Evolutionary conservation across 768 basidiomycete genomes (phyloP).

Genomic region (Lactifluus subvellereus): DNA sequence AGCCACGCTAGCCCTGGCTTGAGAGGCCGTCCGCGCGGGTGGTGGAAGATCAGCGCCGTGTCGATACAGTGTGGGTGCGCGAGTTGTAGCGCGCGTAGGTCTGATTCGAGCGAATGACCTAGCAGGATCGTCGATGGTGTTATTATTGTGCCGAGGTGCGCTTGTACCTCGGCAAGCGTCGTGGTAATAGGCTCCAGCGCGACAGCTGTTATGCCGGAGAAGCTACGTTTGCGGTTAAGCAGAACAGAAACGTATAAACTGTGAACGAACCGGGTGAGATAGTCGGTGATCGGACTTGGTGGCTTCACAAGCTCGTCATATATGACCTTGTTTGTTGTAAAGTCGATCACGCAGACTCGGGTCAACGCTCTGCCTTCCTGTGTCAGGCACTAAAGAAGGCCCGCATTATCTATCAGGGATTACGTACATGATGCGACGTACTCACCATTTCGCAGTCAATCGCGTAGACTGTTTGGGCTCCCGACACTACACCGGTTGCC

Average conservation of each 20-base stretch:
- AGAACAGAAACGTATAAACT: neutral
- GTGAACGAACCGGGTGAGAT: slow-evolving; percentile 71
- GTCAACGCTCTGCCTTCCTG: slow-evolving; percentile 88
- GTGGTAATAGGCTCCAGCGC: slow-evolving; percentile 66
- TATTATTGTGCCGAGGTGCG: slow-evolving; percentile 56
- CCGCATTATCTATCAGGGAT: neutral
- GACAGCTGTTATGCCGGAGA: slow-evolving; percentile 88
- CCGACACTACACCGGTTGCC: slow-evolving; percentile 29
- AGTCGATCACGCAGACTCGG: slow-evolving; percentile 80
- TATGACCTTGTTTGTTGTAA: slow-evolving; percentile 58
- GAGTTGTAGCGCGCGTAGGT: slow-evolving; percentile 74
- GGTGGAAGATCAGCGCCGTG: too few relatives aligned
- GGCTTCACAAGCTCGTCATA: slow-evolving; percentile 93
- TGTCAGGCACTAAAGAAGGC: slow-evolving; percentile 65
- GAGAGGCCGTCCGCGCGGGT: slow-evolving; percentile 70
- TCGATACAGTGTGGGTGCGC: too few relatives aligned
- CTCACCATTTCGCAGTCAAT: slow-evolving; percentile 97
- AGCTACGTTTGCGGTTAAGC: slow-evolving; percentile 43
- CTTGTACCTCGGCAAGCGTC: slow-evolving; percentile 74
- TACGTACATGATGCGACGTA: neutral
- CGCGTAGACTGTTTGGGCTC: slow-evolving; percentile 55
- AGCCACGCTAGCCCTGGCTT: slow-evolving; percentile 98
- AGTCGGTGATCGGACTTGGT: slow-evolving; percentile 75
- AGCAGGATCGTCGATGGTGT: slow-evolving; percentile 71
- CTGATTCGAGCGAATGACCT: slow-evolving; percentile 94